Conservation (phyloP, 163 green algal genomes). For the Chlorella variabilis region DNA sequence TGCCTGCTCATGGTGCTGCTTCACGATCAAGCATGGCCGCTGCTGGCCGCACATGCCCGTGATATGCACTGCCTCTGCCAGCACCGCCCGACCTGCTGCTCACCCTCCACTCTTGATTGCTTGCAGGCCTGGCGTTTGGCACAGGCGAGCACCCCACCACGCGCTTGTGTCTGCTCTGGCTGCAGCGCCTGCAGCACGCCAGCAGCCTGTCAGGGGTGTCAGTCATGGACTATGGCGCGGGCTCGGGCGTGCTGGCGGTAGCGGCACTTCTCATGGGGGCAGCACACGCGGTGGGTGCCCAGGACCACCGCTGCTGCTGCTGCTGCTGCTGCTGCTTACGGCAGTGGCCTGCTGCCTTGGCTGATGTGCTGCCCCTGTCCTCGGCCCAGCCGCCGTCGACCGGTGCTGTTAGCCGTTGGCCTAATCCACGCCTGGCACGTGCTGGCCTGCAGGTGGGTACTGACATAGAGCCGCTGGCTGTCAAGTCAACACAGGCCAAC, state of each 20-base stretch:
- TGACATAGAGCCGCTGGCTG: slow-evolving; percentile 78
- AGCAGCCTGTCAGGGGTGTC: slow-evolving; percentile 44
- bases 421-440: background rate
- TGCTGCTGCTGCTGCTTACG: too few species aligned
- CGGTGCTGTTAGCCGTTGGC: too few species aligned
- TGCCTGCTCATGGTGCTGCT: background rate
- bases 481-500: slow-evolving; percentile 71
- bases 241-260: slow-evolving; percentile 77
- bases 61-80: too few species aligned
- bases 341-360: too few species aligned
- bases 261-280: slow-evolving; percentile 70
- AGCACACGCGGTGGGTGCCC: slow-evolving; percentile 24
- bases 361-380: too few species aligned
- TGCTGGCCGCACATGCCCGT: too few species aligned
- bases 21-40: too few species aligned
- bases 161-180: slow-evolving; percentile 79
- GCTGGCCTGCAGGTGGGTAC: slow-evolving; percentile 55
- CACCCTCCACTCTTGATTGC: too few species aligned
- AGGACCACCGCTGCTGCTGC: background rate
- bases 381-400: too few species aligned
- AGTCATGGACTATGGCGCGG: slow-evolving; percentile 77
- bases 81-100: too few species aligned
- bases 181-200: slow-evolving; percentile 48
- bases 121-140: slow-evolving; percentile 85
- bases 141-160: slow-evolving; percentile 93